Conservation (phyloP, 2,329 filamentous ascomycete species). For the Phialophora verrucosa region DNA sequence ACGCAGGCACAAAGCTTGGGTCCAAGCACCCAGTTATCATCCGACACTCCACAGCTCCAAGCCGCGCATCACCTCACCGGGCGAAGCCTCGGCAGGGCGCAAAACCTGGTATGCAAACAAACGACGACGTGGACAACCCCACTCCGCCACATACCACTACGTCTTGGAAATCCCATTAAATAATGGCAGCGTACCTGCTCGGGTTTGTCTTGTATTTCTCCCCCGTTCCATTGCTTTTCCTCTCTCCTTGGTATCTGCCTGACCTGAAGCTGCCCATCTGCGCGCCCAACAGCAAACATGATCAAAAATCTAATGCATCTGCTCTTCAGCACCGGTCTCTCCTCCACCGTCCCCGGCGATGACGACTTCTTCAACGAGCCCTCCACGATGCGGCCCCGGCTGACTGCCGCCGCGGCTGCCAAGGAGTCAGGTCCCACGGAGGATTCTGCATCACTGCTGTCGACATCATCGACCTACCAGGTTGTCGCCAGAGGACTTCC, state of each 20-base stretch:
- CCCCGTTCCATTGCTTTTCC: neutral
- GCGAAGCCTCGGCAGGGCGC: neutral
- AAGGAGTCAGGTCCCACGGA: conserved; percentile 13
- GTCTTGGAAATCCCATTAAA: neutral
- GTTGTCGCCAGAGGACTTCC: conserved; percentile 25
- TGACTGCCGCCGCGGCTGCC: conserved; percentile 32
- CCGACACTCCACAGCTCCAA: neutral
- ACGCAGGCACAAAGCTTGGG: neutral
- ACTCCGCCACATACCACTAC: neutral
- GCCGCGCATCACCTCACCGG: neutral
- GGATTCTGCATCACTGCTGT: conserved; percentile 1
- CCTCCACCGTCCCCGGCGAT: conserved; percentile 18
- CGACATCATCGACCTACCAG: conserved; percentile 22
- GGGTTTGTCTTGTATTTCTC: conserved; percentile 25
- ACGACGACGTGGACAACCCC: conserved; percentile 12
- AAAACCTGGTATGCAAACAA: neutral
- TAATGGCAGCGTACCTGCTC: conserved; percentile 28
- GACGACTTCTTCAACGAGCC: conserved; percentile 37
- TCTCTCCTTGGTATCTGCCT: neutral
- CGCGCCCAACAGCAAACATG: conserved; percentile 15
- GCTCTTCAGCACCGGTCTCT: conserved; percentile 28
- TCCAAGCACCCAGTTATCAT: neutral
- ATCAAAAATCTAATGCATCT: conserved; percentile 29
- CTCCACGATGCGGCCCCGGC: conserved; percentile 32
- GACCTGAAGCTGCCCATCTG: neutral